A percentile compares a stretch with the other conserved stretches of the same genome.
phyloP scores from a whole-genome alignment of 139 green algal genomes.

The Pleodorina starrii region DNA sequence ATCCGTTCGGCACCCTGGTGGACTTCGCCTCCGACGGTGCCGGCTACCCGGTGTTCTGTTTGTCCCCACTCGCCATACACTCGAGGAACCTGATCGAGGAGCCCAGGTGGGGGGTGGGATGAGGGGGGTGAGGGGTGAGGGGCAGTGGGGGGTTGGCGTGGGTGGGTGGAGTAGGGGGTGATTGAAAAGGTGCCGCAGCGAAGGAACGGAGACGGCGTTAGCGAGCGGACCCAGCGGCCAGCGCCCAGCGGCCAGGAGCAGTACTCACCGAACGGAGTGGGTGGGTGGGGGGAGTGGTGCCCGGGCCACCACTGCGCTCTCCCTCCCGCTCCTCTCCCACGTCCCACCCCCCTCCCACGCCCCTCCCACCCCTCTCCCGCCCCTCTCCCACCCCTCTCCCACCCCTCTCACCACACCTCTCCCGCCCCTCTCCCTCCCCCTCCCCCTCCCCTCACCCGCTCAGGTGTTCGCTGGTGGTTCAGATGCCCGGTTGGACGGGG shows the following conservation, averaged over 20 bases:
- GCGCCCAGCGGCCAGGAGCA: too few relatives aligned
- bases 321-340: too few relatives aligned
- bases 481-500: slow-evolving; percentile 98
- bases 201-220: too few relatives aligned
- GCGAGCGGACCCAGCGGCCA: too few relatives aligned
- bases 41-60: slow-evolving; percentile 93
- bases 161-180: neutral
- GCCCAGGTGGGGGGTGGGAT: slow-evolving; percentile 3
- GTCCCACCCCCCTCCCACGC: too few relatives aligned
- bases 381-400: too few relatives aligned
- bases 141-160: neutral
- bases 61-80: slow-evolving; percentile 83
- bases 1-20: slow-evolving; percentile 97
- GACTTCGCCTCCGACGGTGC: slow-evolving; percentile 96
- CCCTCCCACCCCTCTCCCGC: neutral
- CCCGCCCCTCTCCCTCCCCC: neutral
- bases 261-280: too few relatives aligned
- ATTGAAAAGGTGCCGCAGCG: too few relatives aligned
- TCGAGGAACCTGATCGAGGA: slow-evolving; percentile 81
- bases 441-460: neutral
- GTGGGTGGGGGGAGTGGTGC: too few relatives aligned
- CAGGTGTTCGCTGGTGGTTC: slow-evolving; percentile 82
- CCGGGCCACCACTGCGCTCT: too few relatives aligned
- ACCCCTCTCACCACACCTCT: too few relatives aligned
- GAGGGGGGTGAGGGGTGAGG: too few relatives aligned